Evolutionary conservation across 2,329 filamentous ascomycete species (phyloP).

Genomic region (Dactylonectria macrodidyma): DNA sequence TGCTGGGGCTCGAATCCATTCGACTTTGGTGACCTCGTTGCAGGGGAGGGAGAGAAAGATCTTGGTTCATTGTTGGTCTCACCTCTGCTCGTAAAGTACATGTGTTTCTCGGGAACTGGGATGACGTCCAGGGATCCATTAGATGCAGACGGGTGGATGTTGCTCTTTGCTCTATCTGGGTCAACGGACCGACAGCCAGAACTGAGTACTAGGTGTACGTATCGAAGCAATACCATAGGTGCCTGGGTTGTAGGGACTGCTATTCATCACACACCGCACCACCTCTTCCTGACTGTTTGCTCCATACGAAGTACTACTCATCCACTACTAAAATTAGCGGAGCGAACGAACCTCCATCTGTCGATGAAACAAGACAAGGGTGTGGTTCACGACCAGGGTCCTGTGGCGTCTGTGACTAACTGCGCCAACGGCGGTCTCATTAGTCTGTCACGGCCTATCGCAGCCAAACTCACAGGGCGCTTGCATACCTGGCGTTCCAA

Average conservation of each 20-base stretch:
- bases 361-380: conserved; percentile 33
- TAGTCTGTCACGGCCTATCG: conserved; percentile 20
- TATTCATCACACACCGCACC: conserved; percentile 20
- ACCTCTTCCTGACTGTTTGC: not conserved
- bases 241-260: not conserved
- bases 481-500: conserved; percentile 13
- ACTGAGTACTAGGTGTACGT: conserved; percentile 7
- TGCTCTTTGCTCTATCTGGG: conserved; percentile 22
- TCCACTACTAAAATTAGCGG: conserved; percentile 29
- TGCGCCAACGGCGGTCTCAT: conserved; percentile 35
- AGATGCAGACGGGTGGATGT: conserved; percentile 4
- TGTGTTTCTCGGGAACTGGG: not conserved
- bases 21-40: conserved; percentile 7
- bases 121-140: not conserved
- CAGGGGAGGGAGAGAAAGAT: not conserved
- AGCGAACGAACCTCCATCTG: conserved; percentile 25
- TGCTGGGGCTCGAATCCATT: not conserved
- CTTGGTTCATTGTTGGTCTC: not conserved
- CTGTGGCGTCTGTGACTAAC: conserved; percentile 34
- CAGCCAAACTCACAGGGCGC: conserved; percentile 22
- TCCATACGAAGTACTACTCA: conserved; percentile 4
- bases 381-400: conserved; percentile 26
- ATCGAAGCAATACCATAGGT: conserved; percentile 1
- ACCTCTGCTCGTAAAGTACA: conserved; percentile 19
- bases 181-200: conserved; percentile 22